Evolutionary conservation across 331 rosid genomes (phyloP).

Genomic region (Arachis monticola): DNA sequence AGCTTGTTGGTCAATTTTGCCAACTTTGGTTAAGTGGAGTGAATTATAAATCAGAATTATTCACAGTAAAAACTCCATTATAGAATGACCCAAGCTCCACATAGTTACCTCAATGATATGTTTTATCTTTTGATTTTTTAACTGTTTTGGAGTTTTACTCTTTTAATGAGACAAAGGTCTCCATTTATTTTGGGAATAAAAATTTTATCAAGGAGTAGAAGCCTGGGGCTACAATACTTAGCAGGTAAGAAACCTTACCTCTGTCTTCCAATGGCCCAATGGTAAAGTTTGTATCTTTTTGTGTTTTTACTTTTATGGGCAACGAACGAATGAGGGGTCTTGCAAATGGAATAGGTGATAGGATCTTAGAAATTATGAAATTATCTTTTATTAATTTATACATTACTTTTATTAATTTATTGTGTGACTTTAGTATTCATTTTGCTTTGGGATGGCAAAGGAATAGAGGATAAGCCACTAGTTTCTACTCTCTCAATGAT

Average conservation of each 20-base stretch:
- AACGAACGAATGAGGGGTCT: background rate
- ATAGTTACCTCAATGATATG: background rate
- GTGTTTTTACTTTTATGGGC: slow-evolving; percentile 20
- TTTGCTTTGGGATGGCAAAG: background rate
- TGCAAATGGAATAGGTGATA: background rate
- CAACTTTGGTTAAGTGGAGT: background rate
- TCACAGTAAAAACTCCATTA: background rate
- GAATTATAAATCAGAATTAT: background rate
- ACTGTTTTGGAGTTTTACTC: slow-evolving; percentile 7
- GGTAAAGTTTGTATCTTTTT: slow-evolving; percentile 10
- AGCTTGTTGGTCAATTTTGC: background rate
- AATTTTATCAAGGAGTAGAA: slow-evolving; percentile 13
- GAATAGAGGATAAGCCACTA: background rate
- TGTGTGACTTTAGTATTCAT: background rate
- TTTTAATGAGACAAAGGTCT: slow-evolving; percentile 26
- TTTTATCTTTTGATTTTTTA: background rate
- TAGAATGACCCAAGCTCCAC: background rate
- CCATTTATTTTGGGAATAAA: background rate
- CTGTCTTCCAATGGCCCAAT: background rate
- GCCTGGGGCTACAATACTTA: background rate
- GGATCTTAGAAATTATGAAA: background rate
- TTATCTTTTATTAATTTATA: background rate
- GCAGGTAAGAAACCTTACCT: slow-evolving; percentile 4
- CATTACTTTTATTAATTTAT: background rate
- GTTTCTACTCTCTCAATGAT: slow-evolving; percentile 7